Evolutionary conservation across 768 basidiomycete genomes (phyloP).

Genomic region (Trametes gibbosa): DNA sequence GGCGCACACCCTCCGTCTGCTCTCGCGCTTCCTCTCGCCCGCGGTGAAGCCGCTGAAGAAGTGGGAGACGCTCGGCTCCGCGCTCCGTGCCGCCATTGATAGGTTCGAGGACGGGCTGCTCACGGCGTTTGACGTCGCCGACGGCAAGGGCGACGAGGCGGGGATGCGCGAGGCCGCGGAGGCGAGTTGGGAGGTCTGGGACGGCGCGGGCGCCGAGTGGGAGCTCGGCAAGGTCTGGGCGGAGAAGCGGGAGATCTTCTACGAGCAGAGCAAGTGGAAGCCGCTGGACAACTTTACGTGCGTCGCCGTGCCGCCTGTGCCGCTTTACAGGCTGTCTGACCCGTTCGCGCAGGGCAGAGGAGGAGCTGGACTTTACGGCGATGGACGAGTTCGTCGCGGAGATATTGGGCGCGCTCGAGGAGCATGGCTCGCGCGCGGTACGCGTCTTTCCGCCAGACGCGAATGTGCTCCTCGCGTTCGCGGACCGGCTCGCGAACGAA

Average conservation of each 20-base stretch:
- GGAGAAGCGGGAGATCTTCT: conserved; percentile 93
- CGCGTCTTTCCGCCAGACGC: conserved; percentile 83
- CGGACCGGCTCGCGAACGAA: conserved; percentile 81
- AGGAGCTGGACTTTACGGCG: conserved; percentile 75
- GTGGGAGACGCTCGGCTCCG: conserved; percentile 59
- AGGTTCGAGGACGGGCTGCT: conserved; percentile 85
- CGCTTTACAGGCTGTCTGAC: not conserved
- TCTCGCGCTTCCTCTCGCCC: conserved; percentile 73
- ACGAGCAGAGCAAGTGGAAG: conserved; percentile 78
- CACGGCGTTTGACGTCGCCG: conserved; percentile 87
- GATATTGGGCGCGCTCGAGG: conserved; percentile 59
- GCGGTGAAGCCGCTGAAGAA: conserved; percentile 65
- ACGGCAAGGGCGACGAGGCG: conserved; percentile 65
- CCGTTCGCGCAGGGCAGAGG: conserved; percentile 40
- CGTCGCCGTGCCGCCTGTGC: too few species aligned
- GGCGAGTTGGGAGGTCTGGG: conserved; percentile 84
- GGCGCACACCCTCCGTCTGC: conserved; percentile 66
- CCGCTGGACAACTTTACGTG: conserved; percentile 81
- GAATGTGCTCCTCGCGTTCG: conserved; percentile 75
- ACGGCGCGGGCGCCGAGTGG: conserved; percentile 58
- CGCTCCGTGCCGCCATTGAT: conserved; percentile 78
- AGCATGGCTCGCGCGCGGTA: conserved; percentile 79
- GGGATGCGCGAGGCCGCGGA: conserved; percentile 81
- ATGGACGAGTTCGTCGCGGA: conserved; percentile 90
- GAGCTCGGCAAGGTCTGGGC: conserved; percentile 95